phyloP scores from a whole-genome alignment of 2,329 filamentous ascomycete genomes.

The Ceratocystis cacaofunesta region DNA sequence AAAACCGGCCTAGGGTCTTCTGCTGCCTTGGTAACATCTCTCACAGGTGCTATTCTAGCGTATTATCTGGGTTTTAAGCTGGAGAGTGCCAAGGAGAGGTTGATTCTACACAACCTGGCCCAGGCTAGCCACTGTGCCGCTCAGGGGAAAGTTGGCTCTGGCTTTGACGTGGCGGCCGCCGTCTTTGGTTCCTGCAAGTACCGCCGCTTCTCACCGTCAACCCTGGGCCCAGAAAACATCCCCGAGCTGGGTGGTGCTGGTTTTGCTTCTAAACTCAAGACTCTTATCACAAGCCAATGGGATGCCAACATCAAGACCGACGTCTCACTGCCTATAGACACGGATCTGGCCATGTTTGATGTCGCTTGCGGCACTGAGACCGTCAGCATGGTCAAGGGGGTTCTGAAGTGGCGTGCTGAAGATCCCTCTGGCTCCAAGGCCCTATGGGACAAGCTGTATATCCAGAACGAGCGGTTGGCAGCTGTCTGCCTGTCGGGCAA shows the following conservation, averaged over 20 bases:
- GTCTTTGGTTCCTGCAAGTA: slow-evolving; percentile 87
- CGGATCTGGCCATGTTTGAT: slow-evolving; percentile 83
- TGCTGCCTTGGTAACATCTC: slow-evolving; percentile 78
- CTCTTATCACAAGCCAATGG: slow-evolving; percentile 53
- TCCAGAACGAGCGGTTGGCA: slow-evolving; percentile 56
- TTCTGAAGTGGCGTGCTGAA: slow-evolving; percentile 63
- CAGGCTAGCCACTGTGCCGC: slow-evolving; percentile 90
- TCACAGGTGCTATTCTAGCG: slow-evolving; percentile 62
- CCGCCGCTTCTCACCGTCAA: slow-evolving; percentile 71
- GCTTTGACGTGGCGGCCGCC: slow-evolving; percentile 87
- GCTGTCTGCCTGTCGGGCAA: slow-evolving; percentile 40
- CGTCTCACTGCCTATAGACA: slow-evolving; percentile 53
- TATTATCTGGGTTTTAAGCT: slow-evolving; percentile 49
- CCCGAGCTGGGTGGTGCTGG: slow-evolving; percentile 50
- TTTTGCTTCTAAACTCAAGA: slow-evolving; percentile 51
- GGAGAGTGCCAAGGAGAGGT: slow-evolving; percentile 23
- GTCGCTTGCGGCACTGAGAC: slow-evolving; percentile 90
- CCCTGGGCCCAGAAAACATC: slow-evolving; percentile 43
- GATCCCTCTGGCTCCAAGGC: slow-evolving; percentile 47
- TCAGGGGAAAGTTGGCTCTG: slow-evolving; percentile 89
- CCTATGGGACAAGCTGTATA: slow-evolving; percentile 59
- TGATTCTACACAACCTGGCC: slow-evolving; percentile 74
- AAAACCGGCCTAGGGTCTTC: slow-evolving; percentile 95
- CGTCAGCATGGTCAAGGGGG: slow-evolving; percentile 87
- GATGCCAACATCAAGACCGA: slow-evolving; percentile 50